phyloP scores from a whole-genome alignment of 1,139 yeast species.

The Nakaseomyces glabratus region DNA sequence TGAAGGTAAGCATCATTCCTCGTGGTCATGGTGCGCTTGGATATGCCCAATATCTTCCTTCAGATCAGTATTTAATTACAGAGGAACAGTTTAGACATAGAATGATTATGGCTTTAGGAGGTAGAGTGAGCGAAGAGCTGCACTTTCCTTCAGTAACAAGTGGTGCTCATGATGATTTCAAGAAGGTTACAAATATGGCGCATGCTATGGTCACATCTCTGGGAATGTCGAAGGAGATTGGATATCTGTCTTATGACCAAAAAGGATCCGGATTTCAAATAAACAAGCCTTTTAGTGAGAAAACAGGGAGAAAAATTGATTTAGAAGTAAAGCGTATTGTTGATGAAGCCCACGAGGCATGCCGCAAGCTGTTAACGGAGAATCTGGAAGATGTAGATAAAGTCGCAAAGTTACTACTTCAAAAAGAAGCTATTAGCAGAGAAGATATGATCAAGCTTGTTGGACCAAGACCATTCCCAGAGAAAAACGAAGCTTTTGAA shows the following conservation, averaged over 20 bases:
- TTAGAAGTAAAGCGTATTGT: constrained; percentile 76
- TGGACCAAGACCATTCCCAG: constrained; percentile 87
- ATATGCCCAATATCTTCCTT: constrained; percentile 74
- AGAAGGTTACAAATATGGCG: constrained; percentile 70
- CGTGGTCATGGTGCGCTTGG: constrained; percentile 82
- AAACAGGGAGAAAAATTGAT: constrained; percentile 73
- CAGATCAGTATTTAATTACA: constrained; percentile 60
- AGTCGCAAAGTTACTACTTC: constrained; percentile 78
- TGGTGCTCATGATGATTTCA: constrained; percentile 77
- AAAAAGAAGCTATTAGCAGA: constrained; percentile 79
- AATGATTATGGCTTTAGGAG: constrained; percentile 76
- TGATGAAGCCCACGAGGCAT: constrained; percentile 62
- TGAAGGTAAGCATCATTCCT: constrained; percentile 74
- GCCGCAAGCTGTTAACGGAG: constrained; percentile 58
- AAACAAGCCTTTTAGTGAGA: constrained; percentile 87
- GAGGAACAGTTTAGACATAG: constrained; percentile 60
- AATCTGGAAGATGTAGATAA: constrained; percentile 65
- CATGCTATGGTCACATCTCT: constrained; percentile 66
- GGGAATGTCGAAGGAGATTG: constrained; percentile 68
- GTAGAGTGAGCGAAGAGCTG: constrained; percentile 69
- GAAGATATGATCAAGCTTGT: constrained; percentile 82
- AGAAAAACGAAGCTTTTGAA: constrained; percentile 86
- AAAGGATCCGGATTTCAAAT: constrained; percentile 41
- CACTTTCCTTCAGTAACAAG: constrained; percentile 72
- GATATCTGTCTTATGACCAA: constrained; percentile 65